Conservation (phyloP, 1,284 basidiomycete genomes). For the Inonotus obliquus region DNA sequence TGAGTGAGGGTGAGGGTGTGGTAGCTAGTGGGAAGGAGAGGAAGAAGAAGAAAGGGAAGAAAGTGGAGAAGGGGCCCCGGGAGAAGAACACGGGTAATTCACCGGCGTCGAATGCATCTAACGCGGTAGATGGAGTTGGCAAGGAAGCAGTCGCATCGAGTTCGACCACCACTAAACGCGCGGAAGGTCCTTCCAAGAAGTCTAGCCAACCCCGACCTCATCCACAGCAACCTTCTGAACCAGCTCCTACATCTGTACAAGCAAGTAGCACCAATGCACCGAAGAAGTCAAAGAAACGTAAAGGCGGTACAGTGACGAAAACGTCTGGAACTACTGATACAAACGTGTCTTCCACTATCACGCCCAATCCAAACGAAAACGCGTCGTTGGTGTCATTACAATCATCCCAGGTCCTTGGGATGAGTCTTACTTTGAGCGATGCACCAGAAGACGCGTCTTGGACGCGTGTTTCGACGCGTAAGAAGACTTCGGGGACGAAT, state of each 20-base stretch:
- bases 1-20: slow-evolving; percentile 21
- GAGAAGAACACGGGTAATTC: not conserved
- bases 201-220: not conserved
- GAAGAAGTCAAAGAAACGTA: slow-evolving; percentile 21
- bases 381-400: not conserved
- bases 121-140: slow-evolving; percentile 5
- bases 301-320: slow-evolving; percentile 8
- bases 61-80: not conserved
- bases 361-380: not conserved
- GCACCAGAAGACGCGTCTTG: slow-evolving; percentile 47
- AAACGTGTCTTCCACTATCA: not conserved
- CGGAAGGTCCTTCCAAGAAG: not conserved
- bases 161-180: not conserved
- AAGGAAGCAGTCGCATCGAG: not conserved
- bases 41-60: slow-evolving; percentile 18
- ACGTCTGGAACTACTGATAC: not conserved
- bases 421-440: slow-evolving; percentile 10
- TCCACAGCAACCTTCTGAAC: too few species aligned
- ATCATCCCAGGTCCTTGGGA: slow-evolving; percentile 9
- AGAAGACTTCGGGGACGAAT: slow-evolving; percentile 17
- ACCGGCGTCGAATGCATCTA: slow-evolving; percentile 13
- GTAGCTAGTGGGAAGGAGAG: slow-evolving; percentile 5
- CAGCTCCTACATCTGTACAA: not conserved
- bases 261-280: not conserved
- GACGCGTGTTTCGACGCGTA: slow-evolving; percentile 44